Evolutionary conservation across 139 green algal genomes (phyloP).

Genomic region (Chlamydomonas sp.): DNA sequence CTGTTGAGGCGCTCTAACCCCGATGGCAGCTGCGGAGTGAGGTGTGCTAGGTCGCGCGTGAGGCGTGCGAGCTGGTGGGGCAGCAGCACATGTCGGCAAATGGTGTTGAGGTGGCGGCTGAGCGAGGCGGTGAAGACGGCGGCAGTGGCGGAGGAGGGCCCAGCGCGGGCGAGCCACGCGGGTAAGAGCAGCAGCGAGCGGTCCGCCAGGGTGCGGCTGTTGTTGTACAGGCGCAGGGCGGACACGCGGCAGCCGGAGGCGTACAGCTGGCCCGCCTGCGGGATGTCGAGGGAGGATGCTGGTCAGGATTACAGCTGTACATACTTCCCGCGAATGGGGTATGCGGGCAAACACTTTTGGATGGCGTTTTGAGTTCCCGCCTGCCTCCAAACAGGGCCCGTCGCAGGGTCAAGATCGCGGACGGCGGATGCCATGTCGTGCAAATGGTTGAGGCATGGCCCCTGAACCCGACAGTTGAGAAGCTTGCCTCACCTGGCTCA

Average conservation of each 20-base stretch:
- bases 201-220: conserved; percentile 25
- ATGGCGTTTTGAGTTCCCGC: too few relatives aligned
- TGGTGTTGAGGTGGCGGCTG: conserved; percentile 21
- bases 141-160: conserved; percentile 19
- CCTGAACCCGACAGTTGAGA: neutral
- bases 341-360: too few relatives aligned
- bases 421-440: neutral
- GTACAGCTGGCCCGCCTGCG: conserved; percentile 21
- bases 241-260: conserved; percentile 24
- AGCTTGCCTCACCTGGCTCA: conserved; percentile 1
- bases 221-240: conserved; percentile 31
- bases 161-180: conserved; percentile 15
- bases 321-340: too few relatives aligned
- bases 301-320: too few relatives aligned
- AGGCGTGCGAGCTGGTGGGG: conserved; percentile 9
- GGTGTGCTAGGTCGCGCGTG: neutral
- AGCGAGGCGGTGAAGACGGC: conserved; percentile 7
- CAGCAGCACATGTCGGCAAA: conserved; percentile 34
- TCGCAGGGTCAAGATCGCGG: too few relatives aligned
- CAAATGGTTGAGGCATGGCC: neutral
- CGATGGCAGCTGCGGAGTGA: conserved; percentile 1
- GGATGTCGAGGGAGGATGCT: neutral
- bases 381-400: too few relatives aligned
- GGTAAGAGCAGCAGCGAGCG: conserved; percentile 15
- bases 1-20: neutral